Conservation (phyloP, 2,329 filamentous ascomycete genomes). For the Exophiala phaeomuriformis region DNA sequence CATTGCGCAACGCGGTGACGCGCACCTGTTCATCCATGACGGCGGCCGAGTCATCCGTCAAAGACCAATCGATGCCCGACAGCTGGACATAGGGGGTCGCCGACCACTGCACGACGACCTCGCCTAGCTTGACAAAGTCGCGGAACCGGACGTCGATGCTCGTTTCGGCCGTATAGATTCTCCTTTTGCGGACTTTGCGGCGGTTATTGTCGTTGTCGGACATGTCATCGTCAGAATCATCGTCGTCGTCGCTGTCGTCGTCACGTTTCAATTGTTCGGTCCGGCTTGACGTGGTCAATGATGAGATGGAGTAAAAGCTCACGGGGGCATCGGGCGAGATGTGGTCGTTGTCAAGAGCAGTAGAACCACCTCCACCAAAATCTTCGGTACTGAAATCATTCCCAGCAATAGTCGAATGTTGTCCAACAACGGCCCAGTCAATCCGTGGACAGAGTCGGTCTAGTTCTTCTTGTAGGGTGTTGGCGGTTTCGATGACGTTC, state of each 20-base stretch:
- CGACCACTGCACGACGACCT: slow-evolving; percentile 22
- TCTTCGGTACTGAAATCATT: too few relatives aligned
- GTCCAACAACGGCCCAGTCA: too few relatives aligned
- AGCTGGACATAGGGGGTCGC: slow-evolving; percentile 26
- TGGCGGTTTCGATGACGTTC: slow-evolving; percentile 12
- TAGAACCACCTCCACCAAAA: too few relatives aligned
- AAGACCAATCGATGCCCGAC: slow-evolving; percentile 25
- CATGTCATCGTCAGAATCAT: background rate
- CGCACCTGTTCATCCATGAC: slow-evolving; percentile 24
- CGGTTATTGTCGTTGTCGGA: slow-evolving; percentile 12
- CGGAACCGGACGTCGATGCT: slow-evolving; percentile 26
- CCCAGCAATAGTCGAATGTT: too few relatives aligned
- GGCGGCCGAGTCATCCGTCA: slow-evolving; percentile 26
- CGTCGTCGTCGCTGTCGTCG: background rate
- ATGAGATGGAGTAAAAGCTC: slow-evolving; percentile 16
- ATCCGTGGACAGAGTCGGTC: background rate
- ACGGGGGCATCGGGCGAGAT: slow-evolving; percentile 23
- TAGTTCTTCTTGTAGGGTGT: slow-evolving; percentile 4
- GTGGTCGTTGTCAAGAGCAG: background rate
- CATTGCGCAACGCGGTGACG: slow-evolving; percentile 26
- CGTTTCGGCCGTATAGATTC: slow-evolving; percentile 22
- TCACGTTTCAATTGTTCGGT: too few relatives aligned
- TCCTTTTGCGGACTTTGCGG: slow-evolving; percentile 11
- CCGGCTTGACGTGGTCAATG: slow-evolving; percentile 18
- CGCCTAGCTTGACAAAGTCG: slow-evolving; percentile 25